Evolutionary conservation across 75 land plant species (phyloP), one percentile per base, ranked within the genome.

Genomic region (Azolla pinnata): DNA sequence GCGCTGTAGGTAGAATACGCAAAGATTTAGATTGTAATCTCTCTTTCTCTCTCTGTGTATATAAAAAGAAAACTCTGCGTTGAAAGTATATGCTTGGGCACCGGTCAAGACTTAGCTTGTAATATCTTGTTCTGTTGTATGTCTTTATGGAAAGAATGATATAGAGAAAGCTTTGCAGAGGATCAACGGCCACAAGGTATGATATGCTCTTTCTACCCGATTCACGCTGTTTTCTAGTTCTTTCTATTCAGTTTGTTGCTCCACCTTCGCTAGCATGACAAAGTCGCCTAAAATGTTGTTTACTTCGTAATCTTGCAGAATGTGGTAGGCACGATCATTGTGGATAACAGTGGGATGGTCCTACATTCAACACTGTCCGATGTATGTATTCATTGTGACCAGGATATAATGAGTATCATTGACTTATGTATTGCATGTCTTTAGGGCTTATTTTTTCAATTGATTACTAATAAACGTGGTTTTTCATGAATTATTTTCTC

Each of bases 301-400:
- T 56, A 20, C 7, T 29, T 53, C 16, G 1, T 0, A 24, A 23
- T 12, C 2, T 31, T 49, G 75, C 62, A 72, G 75, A 69, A 72
- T 54, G 51, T 66, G 16, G 38, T 58, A 33, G 75, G 75, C 16
- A 26, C 50, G 17, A 46, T 72, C 17, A 59, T 72, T 23, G 60
- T 66, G 26, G 69, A 56, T 38, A 30, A 30, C 0, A 45, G 66
- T 48, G 68, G 75, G 28, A 72, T 23, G 34, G 58, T 72, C 29
- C 28, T 72, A 3, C 75, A 57, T 35, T 53, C 70, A 2, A 72
- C 75, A 7, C 9, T 72, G 23, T 27, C 75, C 12, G 56, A 72
- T 40, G 75, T 72, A n/a, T 27, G 50, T 24, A 7, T 1, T 56
- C 50, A 17, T 26, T 24, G 14, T 44, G 25, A 8, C 7, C 7